Evolutionary conservation across 179 eudicot species (phyloP), one percentile per base, ranked within the genome.

Genomic region (Corrigiola litoralis): DNA sequence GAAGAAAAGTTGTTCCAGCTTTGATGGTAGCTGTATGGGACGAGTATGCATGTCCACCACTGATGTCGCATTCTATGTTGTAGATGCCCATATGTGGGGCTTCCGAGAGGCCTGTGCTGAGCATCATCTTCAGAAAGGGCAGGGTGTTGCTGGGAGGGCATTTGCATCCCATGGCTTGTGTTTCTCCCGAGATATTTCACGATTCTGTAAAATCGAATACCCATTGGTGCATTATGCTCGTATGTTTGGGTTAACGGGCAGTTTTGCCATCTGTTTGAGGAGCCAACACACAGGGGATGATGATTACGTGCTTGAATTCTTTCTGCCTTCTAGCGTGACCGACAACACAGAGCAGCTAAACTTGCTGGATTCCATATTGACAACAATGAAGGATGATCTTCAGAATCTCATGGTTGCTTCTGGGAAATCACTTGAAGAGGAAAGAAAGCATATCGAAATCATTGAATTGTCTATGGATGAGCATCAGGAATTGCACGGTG

Each of bases 141-240:
- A 92, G 75, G 98, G 97, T 54, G 95, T 92, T 66, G 85, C 84
- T 59, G 97, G 98, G 56, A 78, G 80, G 76, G 92, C 98, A 16
- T 90, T 85, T 77, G 72, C 74, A 3, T 84, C 90, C 29, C 83
- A 62, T 3, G 84, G 80, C 37, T 76, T 81, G 58, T 81, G 85
- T 48, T 92, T 90, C 79, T 90, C 89, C 71, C 75, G 75, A 63
- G 85, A 90, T 67, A 80, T 92, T 18, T 85, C 90, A 2, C 75
- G 61, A 17, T 92, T 90, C 65, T 73, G 87, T 71, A 92, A 92
- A 77, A 80, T 69, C 4, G 90, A 92, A 73, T 92, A 87, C 78
- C 98, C 98, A 0, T 76, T 92, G 66, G 98, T 92, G 40, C 98
- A 92, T 74, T 92, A 90, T 66, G 98, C 97, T 38, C 89, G 89